phyloP scores from a whole-genome alignment of 75 land plant genomes.

The Pseudotsuga menziesii region DNA sequence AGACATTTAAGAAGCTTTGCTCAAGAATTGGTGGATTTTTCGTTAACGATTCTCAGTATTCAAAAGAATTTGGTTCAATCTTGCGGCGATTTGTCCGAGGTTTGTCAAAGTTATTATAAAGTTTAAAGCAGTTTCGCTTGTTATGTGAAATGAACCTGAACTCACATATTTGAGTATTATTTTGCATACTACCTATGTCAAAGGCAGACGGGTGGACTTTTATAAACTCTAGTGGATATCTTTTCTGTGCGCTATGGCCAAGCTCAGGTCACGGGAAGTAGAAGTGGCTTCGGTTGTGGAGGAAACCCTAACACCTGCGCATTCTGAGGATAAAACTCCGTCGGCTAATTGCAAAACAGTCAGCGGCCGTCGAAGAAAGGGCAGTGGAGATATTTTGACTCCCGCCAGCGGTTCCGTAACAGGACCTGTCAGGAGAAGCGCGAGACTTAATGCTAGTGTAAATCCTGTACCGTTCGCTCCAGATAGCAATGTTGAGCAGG shows the following conservation, averaged over 20 bases:
- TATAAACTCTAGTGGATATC: not conserved
- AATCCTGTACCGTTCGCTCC: not conserved
- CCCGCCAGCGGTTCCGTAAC: not conserved
- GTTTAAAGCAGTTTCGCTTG: not conserved
- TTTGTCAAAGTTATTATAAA: not conserved
- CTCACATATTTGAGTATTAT: not conserved
- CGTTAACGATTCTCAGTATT: not conserved
- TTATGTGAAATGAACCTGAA: not conserved
- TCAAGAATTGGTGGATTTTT: not conserved
- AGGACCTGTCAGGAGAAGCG: not conserved
- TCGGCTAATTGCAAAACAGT: not conserved
- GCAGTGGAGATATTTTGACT: not conserved
- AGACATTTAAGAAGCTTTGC: too few species aligned
- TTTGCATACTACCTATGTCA: not conserved
- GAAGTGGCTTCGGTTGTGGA: not conserved
- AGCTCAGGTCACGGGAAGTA: not conserved
- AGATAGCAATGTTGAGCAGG: not conserved
- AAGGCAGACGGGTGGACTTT: not conserved
- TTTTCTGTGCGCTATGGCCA: not conserved
- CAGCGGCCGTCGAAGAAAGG: not conserved
- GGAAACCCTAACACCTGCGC: not conserved
- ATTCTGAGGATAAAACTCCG: not conserved
- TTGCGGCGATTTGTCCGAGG: not conserved
- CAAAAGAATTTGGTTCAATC: not conserved
- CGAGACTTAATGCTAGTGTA: not conserved